Evolutionary conservation across 208 protist species (phyloP), one percentile per base, ranked within the genome.

Genomic region (Trypanosoma melophagium): DNA sequence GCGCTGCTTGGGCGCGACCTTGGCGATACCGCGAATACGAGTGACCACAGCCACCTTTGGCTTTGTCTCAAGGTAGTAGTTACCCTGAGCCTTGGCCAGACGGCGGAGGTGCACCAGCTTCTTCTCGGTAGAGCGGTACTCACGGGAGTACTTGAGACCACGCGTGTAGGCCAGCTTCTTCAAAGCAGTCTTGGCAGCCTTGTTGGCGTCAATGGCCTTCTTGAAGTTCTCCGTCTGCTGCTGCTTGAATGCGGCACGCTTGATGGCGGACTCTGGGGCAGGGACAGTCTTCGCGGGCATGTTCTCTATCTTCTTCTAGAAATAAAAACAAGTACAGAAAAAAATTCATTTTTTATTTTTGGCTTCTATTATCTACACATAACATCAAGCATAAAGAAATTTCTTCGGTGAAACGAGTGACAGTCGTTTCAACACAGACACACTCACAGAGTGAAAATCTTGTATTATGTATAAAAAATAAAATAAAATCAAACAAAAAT

Each of bases 11-110:
- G 99, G 99, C 66, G 81, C 68, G 17, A 99, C 87, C 70, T 94
- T 93, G 82, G 98, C 99, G 76, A 99, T 99, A 99, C 97, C 99
- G 70, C 98, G 94, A 79, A 99, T 99, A 80, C 99, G 97, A 62
- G 99, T 95, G 42, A 99, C 99, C 57, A 99, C 94, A 44, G 96
- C 95, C 25, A 99, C 71, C 96, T 99, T 99, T 56, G 98, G 86
- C 87, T 99, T 98, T 41, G 94, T 83, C 79, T 98, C 93, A 22
- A 99, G 93, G 93, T 96, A 99, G 94, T 98, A 99, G 88, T 93
- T 94, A 63, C 97, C 97, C 64, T 86, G 76, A 17, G 59, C 65
- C 60, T 94, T 88, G 49, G 99, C 98, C 61, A 95, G 67, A 66
- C 96, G 90, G 57, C 91, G 80, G 47, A 93, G 61, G 64, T 76